Conservation (phyloP, 768 basidiomycete species). For the Pleurotus tuoliensis region DNA sequence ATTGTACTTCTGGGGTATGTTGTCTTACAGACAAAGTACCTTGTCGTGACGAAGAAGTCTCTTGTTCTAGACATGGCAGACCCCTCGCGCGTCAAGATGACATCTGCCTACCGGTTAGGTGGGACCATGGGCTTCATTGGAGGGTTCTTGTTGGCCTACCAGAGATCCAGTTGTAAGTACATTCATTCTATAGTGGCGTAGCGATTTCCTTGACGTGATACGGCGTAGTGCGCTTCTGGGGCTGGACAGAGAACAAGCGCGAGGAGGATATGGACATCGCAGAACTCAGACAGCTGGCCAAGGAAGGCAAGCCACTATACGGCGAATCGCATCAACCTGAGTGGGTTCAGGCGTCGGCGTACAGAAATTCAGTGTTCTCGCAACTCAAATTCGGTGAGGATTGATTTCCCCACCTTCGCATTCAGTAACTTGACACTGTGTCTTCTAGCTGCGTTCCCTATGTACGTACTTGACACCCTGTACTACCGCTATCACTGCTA, state of each 20-base stretch:
- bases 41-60: constrained; percentile 8
- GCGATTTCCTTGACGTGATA: neutral
- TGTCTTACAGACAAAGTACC: constrained; percentile 7
- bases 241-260: constrained; percentile 84
- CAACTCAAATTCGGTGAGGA: constrained; percentile 86
- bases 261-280: constrained; percentile 75
- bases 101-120: constrained; percentile 43
- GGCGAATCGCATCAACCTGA: constrained; percentile 77
- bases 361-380: constrained; percentile 88
- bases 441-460: constrained; percentile 63
- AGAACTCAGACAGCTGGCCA: constrained; percentile 73
- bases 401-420: constrained; percentile 6
- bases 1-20: constrained; percentile 79
- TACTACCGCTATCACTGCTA: neutral
- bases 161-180: constrained; percentile 77
- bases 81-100: constrained; percentile 33
- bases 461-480: constrained; percentile 40
- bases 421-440: constrained; percentile 10
- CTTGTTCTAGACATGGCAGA: constrained; percentile 44
- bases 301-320: constrained; percentile 81
- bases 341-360: constrained; percentile 86
- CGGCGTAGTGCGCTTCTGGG: constrained; percentile 86
- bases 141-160: constrained; percentile 92
- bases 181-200: constrained; percentile 10
- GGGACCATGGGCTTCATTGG: constrained; percentile 82